A percentile compares a stretch with the other conserved stretches of the same genome.
Evolutionary conservation across 169 alveolate species (phyloP).

Genomic region (Eimeria praecox): DNA sequence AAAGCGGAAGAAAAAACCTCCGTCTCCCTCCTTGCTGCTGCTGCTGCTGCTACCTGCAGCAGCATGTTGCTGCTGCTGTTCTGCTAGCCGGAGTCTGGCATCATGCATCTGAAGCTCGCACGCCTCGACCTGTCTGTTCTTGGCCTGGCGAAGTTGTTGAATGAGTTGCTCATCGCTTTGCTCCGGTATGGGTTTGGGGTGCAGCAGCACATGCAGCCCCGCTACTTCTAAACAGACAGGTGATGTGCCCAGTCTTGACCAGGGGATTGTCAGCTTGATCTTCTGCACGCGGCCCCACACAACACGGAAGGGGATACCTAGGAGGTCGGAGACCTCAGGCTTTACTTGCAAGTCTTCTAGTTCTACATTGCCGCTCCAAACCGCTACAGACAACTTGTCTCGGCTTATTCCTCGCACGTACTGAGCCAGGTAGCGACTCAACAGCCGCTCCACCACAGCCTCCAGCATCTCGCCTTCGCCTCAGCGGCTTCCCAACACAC

Average conservation of each 20-base stretch:
- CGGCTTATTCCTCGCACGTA: conserved; percentile 91
- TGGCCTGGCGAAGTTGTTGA: conserved; percentile 85
- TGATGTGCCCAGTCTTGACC: conserved; percentile 90
- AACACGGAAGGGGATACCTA: conserved; percentile 86
- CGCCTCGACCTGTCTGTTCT: conserved; percentile 82
- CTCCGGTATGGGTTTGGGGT: conserved; percentile 83
- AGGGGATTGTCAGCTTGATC: conserved; percentile 89
- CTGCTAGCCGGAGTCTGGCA: conserved; percentile 78
- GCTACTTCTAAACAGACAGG: conserved; percentile 89
- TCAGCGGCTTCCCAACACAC: conserved; percentile 1
- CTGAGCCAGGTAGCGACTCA: conserved; percentile 91
- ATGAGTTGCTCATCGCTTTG: conserved; percentile 88
- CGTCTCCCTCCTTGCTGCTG: conserved; percentile 84
- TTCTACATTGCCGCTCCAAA: conserved; percentile 93
- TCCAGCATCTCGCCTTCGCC: conserved; percentile 87
- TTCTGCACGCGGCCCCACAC: conserved; percentile 89
- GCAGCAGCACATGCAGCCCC: conserved; percentile 88
- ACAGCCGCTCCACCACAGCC: conserved; percentile 90
- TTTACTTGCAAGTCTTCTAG: conserved; percentile 89
- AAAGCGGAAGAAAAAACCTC: conserved; percentile 88
- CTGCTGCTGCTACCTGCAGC: conserved; percentile 74
- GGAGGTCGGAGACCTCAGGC: conserved; percentile 89
- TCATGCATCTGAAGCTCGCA: conserved; percentile 82
- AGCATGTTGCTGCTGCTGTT: conserved; percentile 10
- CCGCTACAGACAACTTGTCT: conserved; percentile 90